These are phyloP conservation scores for Alternaria atra DNA, from an alignment of 2,329 filamentous ascomycete species.

Conservation along the genomic window DNA sequence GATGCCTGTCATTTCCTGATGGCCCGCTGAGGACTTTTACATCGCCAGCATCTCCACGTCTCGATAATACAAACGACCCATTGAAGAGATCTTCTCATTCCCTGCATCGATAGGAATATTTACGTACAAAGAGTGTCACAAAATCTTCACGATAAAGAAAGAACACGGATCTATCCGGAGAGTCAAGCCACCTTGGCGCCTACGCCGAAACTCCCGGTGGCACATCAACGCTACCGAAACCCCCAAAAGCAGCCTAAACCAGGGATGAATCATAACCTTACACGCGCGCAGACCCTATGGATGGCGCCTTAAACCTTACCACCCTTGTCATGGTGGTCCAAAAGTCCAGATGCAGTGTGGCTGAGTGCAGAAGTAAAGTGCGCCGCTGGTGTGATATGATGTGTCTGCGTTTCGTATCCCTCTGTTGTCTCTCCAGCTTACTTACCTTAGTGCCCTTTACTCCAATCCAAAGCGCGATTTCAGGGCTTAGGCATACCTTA, in stretches of 20 bases:
- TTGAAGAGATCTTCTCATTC: too few species aligned
- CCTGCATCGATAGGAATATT: background rate
- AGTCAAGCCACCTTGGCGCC: conserved; percentile 4
- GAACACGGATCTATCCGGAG: background rate
- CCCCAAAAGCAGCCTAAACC: conserved; percentile 15
- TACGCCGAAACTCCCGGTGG: conserved; percentile 2
- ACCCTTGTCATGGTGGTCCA: conserved; percentile 11
- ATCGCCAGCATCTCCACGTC: background rate
- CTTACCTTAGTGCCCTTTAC: background rate
- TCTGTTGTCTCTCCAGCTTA: background rate
- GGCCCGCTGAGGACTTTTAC: background rate
- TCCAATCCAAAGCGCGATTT: background rate
- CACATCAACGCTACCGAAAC: conserved; percentile 12
- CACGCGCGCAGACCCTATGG: background rate
- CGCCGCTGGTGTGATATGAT: background rate
- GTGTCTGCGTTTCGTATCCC: conserved; percentile 5
- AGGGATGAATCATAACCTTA: conserved; percentile 14
- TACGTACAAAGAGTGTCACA: too few species aligned
- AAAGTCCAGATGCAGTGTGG: conserved; percentile 24
- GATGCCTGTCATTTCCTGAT: background rate
- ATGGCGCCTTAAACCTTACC: background rate
- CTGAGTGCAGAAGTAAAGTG: conserved; percentile 18
- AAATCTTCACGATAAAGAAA: too few species aligned
- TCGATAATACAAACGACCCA: background rate
- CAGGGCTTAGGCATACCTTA: background rate